These are phyloP conservation scores for Wickerhamiella kazuoi DNA, from an alignment of 805 yeast species.

Conservation along the genomic window DNA sequence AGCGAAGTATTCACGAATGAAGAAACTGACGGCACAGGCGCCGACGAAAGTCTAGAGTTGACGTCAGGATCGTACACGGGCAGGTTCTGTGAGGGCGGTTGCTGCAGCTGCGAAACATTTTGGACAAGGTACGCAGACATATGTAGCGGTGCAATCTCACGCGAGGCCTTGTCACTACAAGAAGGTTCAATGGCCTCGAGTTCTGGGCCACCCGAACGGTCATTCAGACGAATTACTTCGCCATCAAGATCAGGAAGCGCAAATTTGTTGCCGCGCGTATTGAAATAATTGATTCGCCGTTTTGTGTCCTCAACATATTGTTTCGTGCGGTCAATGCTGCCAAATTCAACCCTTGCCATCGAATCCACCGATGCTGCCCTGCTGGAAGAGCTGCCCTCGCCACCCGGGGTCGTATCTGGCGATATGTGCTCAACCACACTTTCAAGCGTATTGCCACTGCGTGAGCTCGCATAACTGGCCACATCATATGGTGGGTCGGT, in stretches of 20 bases:
- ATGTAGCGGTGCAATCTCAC: neutral
- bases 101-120: neutral
- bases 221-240: too few relatives aligned
- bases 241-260: too few relatives aligned
- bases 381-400: neutral
- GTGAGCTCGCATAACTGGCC: too few relatives aligned
- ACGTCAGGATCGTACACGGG: neutral
- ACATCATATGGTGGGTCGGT: too few relatives aligned
- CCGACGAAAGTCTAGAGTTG: too few relatives aligned
- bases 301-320: neutral
- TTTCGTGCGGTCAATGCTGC: neutral
- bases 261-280: neutral
- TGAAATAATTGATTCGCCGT: constrained; percentile 1
- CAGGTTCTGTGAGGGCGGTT: neutral
- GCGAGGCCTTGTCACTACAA: neutral
- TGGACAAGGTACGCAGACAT: neutral
- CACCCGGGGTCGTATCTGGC: too few relatives aligned
- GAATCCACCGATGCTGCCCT: neutral
- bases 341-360: neutral
- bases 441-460: too few relatives aligned
- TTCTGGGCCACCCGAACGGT: too few relatives aligned
- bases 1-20: too few relatives aligned
- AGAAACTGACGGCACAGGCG: too few relatives aligned
- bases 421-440: too few relatives aligned
- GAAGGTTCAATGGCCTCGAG: neutral